These are phyloP conservation scores for Ogataea chonburiensis DNA, from an alignment of 805 yeast species.

Conservation along the genomic window DNA sequence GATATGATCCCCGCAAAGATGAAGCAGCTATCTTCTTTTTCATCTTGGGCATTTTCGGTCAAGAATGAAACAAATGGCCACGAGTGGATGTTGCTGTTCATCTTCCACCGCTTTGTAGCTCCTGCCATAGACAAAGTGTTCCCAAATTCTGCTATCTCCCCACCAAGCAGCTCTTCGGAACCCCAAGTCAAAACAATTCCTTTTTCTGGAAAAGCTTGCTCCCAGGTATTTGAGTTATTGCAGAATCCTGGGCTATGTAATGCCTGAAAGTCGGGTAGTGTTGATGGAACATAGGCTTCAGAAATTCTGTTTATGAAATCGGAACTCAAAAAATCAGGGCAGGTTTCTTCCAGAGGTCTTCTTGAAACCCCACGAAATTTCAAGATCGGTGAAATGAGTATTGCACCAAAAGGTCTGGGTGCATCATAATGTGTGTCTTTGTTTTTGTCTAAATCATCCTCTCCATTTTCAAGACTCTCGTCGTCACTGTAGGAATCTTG, in stretches of 20 bases:
- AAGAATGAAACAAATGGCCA: constrained; percentile 47
- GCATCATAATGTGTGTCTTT: background rate
- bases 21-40: constrained; percentile 43
- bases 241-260: constrained; percentile 36
- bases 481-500: constrained; percentile 29
- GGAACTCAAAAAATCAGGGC: constrained; percentile 22
- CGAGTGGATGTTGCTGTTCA: constrained; percentile 40
- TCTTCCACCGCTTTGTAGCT: constrained; percentile 35
- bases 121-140: constrained; percentile 28
- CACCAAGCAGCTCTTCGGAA: constrained; percentile 39
- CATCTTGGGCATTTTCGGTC: constrained; percentile 42
- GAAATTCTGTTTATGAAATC: constrained; percentile 19
- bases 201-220: constrained; percentile 37
- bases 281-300: constrained; percentile 15
- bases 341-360: constrained; percentile 12
- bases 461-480: constrained; percentile 27
- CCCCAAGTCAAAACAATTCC: constrained; percentile 47
- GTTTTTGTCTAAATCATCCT: background rate
- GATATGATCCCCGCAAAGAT: constrained; percentile 40
- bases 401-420: constrained; percentile 25
- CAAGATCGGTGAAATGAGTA: constrained; percentile 31
- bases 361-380: constrained; percentile 17
- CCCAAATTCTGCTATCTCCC: constrained; percentile 38
- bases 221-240: constrained; percentile 38
- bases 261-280: constrained; percentile 20